Evolutionary conservation across 2,329 filamentous ascomycete genomes (phyloP).

Genomic region (Ramularia endophylla): DNA sequence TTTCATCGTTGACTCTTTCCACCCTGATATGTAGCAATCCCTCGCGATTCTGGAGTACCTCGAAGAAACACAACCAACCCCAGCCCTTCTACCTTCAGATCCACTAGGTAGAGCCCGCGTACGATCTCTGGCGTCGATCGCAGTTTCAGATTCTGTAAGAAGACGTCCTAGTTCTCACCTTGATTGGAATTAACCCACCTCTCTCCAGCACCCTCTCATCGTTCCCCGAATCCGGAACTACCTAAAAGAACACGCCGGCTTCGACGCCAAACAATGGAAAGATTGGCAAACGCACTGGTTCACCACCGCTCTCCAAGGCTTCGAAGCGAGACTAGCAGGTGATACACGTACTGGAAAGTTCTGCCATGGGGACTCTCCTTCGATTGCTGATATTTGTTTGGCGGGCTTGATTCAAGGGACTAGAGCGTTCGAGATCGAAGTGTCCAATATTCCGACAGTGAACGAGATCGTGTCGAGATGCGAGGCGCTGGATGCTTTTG

Average conservation of each 20-base stretch:
- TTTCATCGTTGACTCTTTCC: too few species aligned
- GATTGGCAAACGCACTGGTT: slow-evolving; percentile 4
- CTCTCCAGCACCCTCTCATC: slow-evolving; percentile 1
- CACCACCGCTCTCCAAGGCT: slow-evolving; percentile 2
- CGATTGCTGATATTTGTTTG: slow-evolving; percentile 2
- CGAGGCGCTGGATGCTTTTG: slow-evolving; percentile 2
- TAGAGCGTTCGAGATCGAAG: slow-evolving; percentile 4
- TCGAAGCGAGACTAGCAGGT: slow-evolving; percentile 1
- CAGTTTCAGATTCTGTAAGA: too few species aligned
- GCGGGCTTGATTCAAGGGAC: slow-evolving; percentile 1
- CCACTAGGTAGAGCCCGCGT: too few species aligned
- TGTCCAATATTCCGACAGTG: not conserved
- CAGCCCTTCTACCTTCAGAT: not conserved
- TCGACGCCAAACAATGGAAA: slow-evolving; percentile 1
- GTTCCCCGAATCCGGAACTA: slow-evolving; percentile 1
- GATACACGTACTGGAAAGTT: slow-evolving; percentile 1
- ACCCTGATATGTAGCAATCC: too few species aligned
- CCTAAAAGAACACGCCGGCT: not conserved
- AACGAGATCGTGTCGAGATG: not conserved
- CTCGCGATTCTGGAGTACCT: not conserved
- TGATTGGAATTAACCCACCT: too few species aligned
- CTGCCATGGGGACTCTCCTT: slow-evolving; percentile 1
- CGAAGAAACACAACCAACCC: not conserved
- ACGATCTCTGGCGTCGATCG: too few species aligned
- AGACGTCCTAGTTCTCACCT: too few species aligned